Percentiles rank a stretch among this genome's conserved stretches.
These are phyloP conservation scores for Porphyridium purpureum DNA, from an alignment of 23 red algal genomes.

Conservation along the genomic window DNA sequence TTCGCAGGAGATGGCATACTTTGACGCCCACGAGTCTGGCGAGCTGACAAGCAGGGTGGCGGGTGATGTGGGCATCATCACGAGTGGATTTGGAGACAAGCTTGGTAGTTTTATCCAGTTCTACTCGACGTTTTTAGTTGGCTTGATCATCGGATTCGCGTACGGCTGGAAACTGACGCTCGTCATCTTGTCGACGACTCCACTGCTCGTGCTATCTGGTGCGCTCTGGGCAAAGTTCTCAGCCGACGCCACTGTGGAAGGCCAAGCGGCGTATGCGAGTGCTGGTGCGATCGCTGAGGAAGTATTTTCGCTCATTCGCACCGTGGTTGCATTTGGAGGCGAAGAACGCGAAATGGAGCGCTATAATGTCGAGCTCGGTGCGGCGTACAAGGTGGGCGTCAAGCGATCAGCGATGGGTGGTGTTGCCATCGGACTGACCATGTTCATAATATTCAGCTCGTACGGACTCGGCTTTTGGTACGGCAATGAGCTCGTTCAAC, in stretches of 20 bases:
- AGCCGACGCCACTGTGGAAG: conserved; percentile 29
- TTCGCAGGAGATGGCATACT: conserved; percentile 51
- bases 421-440: conserved; percentile 57
- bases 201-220: conserved; percentile 48
- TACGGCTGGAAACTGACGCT: conserved; percentile 58
- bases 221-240: conserved; percentile 55
- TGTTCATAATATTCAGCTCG: conserved; percentile 74
- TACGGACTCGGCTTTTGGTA: conserved; percentile 84
- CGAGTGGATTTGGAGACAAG: conserved; percentile 56
- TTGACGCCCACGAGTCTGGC: conserved; percentile 30
- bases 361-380: conserved; percentile 32
- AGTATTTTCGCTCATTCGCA: conserved; percentile 67
- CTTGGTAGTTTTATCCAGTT: conserved; percentile 38
- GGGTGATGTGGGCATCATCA: conserved; percentile 47
- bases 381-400: conserved; percentile 33
- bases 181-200: conserved; percentile 51
- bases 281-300: conserved; percentile 80
- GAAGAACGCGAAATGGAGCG: conserved; percentile 43
- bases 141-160: conserved; percentile 61
- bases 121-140: conserved; percentile 41
- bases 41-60: conserved; percentile 58
- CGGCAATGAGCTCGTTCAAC: conserved; percentile 40
- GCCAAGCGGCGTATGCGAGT: conserved; percentile 56
- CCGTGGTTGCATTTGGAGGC: conserved; percentile 48
- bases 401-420: conserved; percentile 34